Evolutionary conservation across 495 filamentous ascomycete genomes (phyloP), one percentile per base, ranked within the genome.

Genomic region (Elaphomyces granulatus): DNA sequence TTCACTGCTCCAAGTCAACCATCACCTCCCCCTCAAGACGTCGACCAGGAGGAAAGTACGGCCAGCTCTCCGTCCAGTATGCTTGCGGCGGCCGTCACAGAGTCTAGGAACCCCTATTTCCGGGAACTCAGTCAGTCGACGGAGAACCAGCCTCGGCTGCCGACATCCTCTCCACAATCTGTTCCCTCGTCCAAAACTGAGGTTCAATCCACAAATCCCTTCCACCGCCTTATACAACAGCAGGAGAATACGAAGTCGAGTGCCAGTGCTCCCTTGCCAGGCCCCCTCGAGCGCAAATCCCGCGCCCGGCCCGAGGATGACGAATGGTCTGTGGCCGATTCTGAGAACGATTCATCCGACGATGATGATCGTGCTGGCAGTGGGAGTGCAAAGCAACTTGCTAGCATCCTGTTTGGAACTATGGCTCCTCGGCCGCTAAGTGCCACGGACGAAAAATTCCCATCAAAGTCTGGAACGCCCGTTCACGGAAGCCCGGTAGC

Each of bases 351-450:
- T 28, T 59, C 58, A 4, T 68, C 64, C 17, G 70, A 73, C 41
- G 82, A 84, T 28, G 78, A 83, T 38, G 79, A 81, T 17, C 77
- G 77, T 9, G 76, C 82, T 8, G 78, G 74, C 34, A 83, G 82
- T 20, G 75, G 78, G 40, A 86, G 78, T 45, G 88, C 90, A 34
- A 88, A 87, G 45, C 81, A 92, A 43, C 77, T 98, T 23, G 90
- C 90, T 14, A 87, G 81, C 26, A 90, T 87, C 44, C 73, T 98
- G 20, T 96, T 98, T 59, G 87, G 90, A 41, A 93, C 88, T 37
- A 98, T 98, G 90, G 90, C 72, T 8, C 90, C 90, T 15, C 77
- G 88, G 37, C 86, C 92, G 23, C 56, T 94, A 18, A 88, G 83
- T 36, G 81, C 83, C 7, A 76, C 80, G 61, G 85, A 83, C 37